A percentile compares a stretch with the other conserved stretches of the same genome.
Evolutionary conservation across 768 basidiomycete genomes (phyloP).

Genomic region (Baorangia bicolor): DNA sequence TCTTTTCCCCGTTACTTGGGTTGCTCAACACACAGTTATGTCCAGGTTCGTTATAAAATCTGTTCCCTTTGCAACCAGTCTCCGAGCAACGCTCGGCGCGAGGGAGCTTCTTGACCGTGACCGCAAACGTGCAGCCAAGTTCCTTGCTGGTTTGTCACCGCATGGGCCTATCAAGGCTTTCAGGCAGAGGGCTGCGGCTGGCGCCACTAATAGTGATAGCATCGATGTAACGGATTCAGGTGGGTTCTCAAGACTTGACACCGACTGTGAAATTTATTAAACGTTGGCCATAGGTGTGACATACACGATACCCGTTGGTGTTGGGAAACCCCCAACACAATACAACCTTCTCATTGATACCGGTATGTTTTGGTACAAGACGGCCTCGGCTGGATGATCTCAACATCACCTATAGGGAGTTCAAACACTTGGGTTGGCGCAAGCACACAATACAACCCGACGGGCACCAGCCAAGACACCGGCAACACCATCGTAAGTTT

Average conservation of each 20-base stretch:
- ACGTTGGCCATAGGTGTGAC: conserved; percentile 39
- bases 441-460: conserved; percentile 42
- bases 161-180: conserved; percentile 46
- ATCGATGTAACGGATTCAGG: conserved; percentile 60
- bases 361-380: conserved; percentile 31
- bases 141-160: conserved; percentile 52
- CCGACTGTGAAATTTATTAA: background rate
- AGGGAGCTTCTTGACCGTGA: conserved; percentile 53
- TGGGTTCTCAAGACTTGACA: conserved; percentile 10
- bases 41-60: conserved; percentile 37
- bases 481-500: conserved; percentile 36
- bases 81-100: conserved; percentile 40
- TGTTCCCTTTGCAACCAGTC: conserved; percentile 46
- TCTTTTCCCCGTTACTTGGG: background rate
- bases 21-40: conserved; percentile 29
- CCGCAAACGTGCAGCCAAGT: conserved; percentile 52
- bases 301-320: conserved; percentile 51
- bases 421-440: conserved; percentile 62
- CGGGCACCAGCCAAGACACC: conserved; percentile 44
- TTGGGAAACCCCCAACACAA: conserved; percentile 49
- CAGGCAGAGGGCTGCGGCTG: conserved; percentile 15
- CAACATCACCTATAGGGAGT: conserved; percentile 31
- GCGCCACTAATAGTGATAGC: conserved; percentile 20
- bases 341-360: conserved; percentile 60
- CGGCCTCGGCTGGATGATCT: background rate